Base-by-base conservation (phyloP, 2,329 filamentous ascomycete species). In the Ophiostoma triangulosporum region DNA sequence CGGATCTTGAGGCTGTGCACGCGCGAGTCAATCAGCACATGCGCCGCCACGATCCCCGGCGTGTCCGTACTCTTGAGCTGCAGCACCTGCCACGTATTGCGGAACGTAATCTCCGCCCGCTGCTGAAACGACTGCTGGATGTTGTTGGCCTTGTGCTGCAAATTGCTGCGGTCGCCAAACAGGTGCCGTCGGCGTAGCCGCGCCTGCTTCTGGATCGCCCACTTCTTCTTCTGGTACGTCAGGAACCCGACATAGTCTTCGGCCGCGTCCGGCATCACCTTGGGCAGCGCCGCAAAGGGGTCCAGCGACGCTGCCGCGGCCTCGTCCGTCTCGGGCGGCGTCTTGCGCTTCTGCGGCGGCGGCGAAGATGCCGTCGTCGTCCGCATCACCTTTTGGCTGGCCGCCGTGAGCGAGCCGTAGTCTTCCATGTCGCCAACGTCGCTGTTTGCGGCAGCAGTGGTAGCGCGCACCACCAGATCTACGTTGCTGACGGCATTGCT, bases 181-280 rank as follows among this genome's bases (percentile, higher is more conserved):
- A 98, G 73, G 65, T 98, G 93, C 49, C 91, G 80, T 58, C 94
- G 78, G 43, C 91, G 83, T 56, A 84, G 76, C 22, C 93, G 81
- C 32, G 91, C 89, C 65, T 95, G 86, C 64, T 89, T 95, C 65
- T 99, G 93, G 35, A 97, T 84, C 71, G 91, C 96, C 93, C 93
- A 99, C 68, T 98, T 98, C 70, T 90, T 81, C 69, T 99, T 99
- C 65, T 98, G 93, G 63, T 97, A 97, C 63, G 85, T 77, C 52
- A 99, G 67, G 73, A 95, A 98, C 0, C 80, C 88, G 17, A 80
- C 72, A 61, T 99, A 99, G 66, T 98, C 85, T 49, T 93, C 81
- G 0, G 82, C 86, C 20, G 93, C 86, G 24, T 78, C 79, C 1
- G 93, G 91, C 85, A 95, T 94, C 40, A 80, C 76, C 57, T 84